A percentile compares a stretch with the other conserved stretches of the same genome.
Evolutionary conservation across 208 protist genomes (phyloP).

Genomic region (Perkinsela sp.): DNA sequence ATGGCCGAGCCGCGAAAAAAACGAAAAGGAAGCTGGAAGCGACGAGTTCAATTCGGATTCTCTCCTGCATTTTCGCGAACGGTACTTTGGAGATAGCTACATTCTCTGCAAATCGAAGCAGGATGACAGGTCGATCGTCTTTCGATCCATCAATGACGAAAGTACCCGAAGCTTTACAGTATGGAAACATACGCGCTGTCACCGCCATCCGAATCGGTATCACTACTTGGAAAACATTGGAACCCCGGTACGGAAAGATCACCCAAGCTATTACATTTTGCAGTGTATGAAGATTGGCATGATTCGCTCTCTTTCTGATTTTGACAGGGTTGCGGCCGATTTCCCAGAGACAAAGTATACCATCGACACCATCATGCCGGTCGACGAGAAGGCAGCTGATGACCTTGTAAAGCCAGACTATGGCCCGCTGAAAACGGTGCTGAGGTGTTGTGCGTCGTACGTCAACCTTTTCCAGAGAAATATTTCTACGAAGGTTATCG

Average conservation of each 20-base stretch:
- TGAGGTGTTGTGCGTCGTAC: neutral
- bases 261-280: neutral
- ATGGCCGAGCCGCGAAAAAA: too few species aligned
- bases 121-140: neutral
- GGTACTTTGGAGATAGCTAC: neutral
- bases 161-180: neutral
- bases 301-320: neutral
- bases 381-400: neutral
- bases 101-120: neutral
- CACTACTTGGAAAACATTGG: neutral
- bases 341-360: neutral
- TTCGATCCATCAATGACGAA: neutral
- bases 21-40: too few species aligned
- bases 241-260: neutral
- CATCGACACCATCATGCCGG: slow-evolving; percentile 3
- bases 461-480: slow-evolving; percentile 1
- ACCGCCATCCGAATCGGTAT: neutral
- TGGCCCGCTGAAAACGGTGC: neutral
- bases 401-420: neutral
- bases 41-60: too few species aligned
- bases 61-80: neutral
- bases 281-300: slow-evolving; percentile 7
- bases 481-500: too few species aligned
- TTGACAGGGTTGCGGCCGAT: neutral
- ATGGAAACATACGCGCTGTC: neutral